Evolutionary conservation across 148 eudicot genomes (phyloP).

Genomic region (Rhododendron simsii): DNA sequence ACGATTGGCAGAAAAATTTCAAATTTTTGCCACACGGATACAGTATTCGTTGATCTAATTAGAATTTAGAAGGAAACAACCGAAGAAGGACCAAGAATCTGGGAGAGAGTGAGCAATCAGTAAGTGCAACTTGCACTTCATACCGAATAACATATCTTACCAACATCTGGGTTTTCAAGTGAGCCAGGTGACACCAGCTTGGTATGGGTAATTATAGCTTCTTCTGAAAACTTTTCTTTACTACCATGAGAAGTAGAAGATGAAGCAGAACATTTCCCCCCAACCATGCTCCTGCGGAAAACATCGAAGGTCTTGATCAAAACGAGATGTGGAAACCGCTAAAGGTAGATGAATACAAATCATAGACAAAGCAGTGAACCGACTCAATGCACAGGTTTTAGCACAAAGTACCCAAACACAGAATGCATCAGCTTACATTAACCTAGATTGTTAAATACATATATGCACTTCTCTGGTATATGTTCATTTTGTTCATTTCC

Average conservation of each 20-base stretch:
- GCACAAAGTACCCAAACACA: neutral
- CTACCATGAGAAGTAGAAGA: slow-evolving; percentile 23
- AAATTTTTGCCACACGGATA: neutral
- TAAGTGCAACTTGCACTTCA: neutral
- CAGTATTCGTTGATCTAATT: neutral
- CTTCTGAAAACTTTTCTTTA: slow-evolving; percentile 35
- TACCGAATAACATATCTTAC: slow-evolving; percentile 21
- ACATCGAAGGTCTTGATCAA: neutral
- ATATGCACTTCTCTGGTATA: neutral
- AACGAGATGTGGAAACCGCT: neutral
- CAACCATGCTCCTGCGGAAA: neutral
- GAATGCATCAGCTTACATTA: neutral
- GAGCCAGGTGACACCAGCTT: slow-evolving; percentile 25
- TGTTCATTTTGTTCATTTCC: neutral
- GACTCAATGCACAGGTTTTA: neutral
- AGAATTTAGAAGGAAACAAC: neutral
- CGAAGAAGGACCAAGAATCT: neutral
- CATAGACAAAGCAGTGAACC: neutral
- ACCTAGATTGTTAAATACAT: neutral
- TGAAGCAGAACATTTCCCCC: slow-evolving; percentile 25
- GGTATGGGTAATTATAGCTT: slow-evolving; percentile 10
- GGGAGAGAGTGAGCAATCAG: neutral
- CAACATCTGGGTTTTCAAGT: slow-evolving; percentile 21
- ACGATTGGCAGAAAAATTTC: neutral
- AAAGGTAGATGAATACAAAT: neutral